Evolutionary conservation across 1,284 basidiomycete genomes (phyloP).

Genomic region (Pulveroboletus sp.): DNA sequence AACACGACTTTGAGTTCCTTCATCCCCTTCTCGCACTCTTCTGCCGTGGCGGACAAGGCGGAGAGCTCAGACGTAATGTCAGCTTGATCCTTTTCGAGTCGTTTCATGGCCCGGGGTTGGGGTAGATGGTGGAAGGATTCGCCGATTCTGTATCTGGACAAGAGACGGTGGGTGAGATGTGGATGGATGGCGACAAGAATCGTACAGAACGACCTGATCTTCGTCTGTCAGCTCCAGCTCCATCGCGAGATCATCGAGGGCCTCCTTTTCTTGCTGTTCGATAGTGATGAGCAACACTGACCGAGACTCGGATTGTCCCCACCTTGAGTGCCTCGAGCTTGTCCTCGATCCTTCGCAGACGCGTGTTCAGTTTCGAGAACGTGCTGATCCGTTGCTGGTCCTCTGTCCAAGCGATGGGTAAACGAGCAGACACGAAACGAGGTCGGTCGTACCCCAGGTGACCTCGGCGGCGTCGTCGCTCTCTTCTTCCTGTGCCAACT

Average conservation of each 20-base stretch:
- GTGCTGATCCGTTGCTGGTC: conserved; percentile 93
- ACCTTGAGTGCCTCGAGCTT: conserved; percentile 74
- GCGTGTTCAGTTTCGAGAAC: conserved; percentile 89
- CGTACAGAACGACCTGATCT: conserved; percentile 73
- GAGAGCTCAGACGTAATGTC: conserved; percentile 59
- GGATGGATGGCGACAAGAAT: not conserved
- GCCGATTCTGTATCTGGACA: conserved; percentile 80
- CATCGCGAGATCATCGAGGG: conserved; percentile 82
- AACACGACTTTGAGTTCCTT: conserved; percentile 83
- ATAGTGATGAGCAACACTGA: not conserved
- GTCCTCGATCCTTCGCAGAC: conserved; percentile 70
- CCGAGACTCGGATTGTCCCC: not conserved
- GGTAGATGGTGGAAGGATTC: conserved; percentile 86
- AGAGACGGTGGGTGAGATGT: not conserved
- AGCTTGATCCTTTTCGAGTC: conserved; percentile 70
- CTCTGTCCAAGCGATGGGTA: conserved; percentile 52
- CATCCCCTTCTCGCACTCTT: conserved; percentile 83
- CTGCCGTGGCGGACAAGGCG: conserved; percentile 51
- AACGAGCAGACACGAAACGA: conserved; percentile 29
- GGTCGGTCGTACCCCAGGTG: conserved; percentile 74
- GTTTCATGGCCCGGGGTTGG: conserved; percentile 67
- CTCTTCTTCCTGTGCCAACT: conserved; percentile 79
- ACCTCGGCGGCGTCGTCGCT: conserved; percentile 82
- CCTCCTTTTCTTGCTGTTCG: conserved; percentile 84
- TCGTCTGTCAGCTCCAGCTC: conserved; percentile 91